phyloP scores from a whole-genome alignment of 177 flowering plant species.

The Vitis hybrid region DNA sequence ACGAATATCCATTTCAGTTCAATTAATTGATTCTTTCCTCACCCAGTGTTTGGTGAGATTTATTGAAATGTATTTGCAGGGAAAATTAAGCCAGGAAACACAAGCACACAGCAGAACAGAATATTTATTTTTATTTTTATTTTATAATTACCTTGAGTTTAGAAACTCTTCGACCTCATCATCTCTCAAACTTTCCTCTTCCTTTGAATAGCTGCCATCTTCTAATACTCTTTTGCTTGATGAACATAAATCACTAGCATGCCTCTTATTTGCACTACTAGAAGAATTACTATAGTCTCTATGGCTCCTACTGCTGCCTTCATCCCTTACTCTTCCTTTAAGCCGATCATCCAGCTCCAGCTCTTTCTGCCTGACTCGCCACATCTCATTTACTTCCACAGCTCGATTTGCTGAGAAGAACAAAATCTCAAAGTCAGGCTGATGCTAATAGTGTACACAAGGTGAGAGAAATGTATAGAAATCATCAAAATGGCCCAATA shows the following conservation, averaged over 20 bases:
- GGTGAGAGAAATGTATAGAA: neutral
- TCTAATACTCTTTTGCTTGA: constrained; percentile 38
- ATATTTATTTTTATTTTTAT: too few relatives aligned
- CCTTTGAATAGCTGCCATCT: constrained; percentile 25
- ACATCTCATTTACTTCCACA: constrained; percentile 92
- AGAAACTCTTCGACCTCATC: constrained; percentile 81
- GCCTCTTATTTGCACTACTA: constrained; percentile 22
- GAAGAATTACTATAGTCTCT: constrained; percentile 18
- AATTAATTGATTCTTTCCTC: too few relatives aligned
- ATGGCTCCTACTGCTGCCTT: constrained; percentile 22
- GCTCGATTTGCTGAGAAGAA: constrained; percentile 65
- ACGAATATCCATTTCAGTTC: constrained; percentile 2
- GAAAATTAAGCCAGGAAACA: neutral
- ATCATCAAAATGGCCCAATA: too few relatives aligned
- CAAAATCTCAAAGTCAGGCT: neutral
- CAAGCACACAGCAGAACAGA: constrained; percentile 3
- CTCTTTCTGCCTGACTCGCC: constrained; percentile 80
- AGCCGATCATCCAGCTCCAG: constrained; percentile 59
- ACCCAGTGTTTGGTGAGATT: too few relatives aligned
- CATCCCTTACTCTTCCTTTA: constrained; percentile 35
- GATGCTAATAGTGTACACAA: neutral
- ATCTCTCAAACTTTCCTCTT: constrained; percentile 44
- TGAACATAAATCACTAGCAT: constrained; percentile 23
- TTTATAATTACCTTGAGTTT: constrained; percentile 54
- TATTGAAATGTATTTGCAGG: too few relatives aligned